Evolutionary conservation across 176 grass and related monocot genomes (phyloP), one percentile per base, ranked within the genome.

Genomic region (Eleusine indica): DNA sequence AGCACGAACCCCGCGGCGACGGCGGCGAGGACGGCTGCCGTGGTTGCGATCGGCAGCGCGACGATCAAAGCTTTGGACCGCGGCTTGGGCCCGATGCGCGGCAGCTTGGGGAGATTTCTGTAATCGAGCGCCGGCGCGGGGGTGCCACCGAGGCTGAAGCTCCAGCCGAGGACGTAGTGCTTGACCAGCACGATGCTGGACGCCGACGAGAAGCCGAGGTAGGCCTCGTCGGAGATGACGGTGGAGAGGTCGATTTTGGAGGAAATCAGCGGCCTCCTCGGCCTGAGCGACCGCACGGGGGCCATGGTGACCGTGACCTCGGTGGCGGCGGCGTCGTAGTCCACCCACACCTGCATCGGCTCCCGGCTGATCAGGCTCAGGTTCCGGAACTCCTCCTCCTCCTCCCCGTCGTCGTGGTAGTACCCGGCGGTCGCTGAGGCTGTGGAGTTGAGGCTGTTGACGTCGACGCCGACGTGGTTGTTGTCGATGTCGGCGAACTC

Each of bases 361-460:
- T 85, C 25, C 71, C 78, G 56, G 72, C 83, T 89, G 4, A 53
- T 80, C 1, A 89, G 87, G 78, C 56, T 85, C 17, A 89, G 77
- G 43, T 81, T 71, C 30, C 7, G 71, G 77, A 85, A 85, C 64
- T 41, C 32, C 76, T 70, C 82, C 64, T 32, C 42, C 76, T 70
- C 82, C 2, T 4, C 48, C 4, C 3, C 49, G 41, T 5, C 87
- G n/a, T 74, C 87, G 8, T 75, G 77, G 64, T 71, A 76, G 77
- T 85, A 89, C 7, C 87, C 87, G 1, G 87, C 87, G 7, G 82
- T 21, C n/a, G 77, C 53, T 5, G 82, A 63, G 5, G 53, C 71
- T 3, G 82, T 3, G 54, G 87, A 89, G 64, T 89, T 85, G 82
- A 89, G 82, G 82, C 87, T 84, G 87, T 88, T 88, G 77, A 89